Evolutionary conservation across 2,329 filamentous ascomycete genomes (phyloP).

Genomic region (Thermothelomyces thermophilus): DNA sequence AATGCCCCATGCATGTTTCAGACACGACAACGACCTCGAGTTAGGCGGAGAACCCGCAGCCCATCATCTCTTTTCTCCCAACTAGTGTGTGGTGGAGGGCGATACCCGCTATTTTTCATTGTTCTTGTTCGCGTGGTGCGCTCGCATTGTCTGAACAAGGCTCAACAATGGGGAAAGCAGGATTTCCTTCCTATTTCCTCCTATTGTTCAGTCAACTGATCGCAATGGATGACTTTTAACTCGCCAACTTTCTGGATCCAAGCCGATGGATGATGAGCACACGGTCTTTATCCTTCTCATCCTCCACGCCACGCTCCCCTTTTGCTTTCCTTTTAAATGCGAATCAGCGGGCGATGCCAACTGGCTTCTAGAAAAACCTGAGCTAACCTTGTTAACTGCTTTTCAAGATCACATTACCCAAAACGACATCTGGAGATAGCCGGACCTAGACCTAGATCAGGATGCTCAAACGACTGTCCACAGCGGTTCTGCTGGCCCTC

Average conservation of each 20-base stretch:
- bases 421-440: conserved; percentile 24
- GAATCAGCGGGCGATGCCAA: not conserved
- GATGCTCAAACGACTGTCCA: conserved; percentile 40
- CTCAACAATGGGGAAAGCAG: not conserved
- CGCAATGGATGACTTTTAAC: not conserved
- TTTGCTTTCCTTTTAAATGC: not conserved
- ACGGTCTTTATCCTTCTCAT: not conserved
- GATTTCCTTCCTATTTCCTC: not conserved
- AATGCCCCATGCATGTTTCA: not conserved
- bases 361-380: not conserved
- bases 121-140: not conserved
- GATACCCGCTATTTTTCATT: not conserved
- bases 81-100: not conserved
- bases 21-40: not conserved
- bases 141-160: not conserved
- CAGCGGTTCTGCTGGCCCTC: conserved; percentile 38
- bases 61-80: not conserved
- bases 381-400: conserved; percentile 1
- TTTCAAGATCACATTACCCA: conserved; percentile 1
- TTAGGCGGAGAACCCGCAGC: not conserved
- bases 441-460: conserved; percentile 34
- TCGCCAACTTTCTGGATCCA: not conserved
- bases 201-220: not conserved
- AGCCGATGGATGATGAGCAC: not conserved
- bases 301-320: not conserved